phyloP scores from a whole-genome alignment of 1,284 basidiomycete genomes.

The Xanthoconium separans region DNA sequence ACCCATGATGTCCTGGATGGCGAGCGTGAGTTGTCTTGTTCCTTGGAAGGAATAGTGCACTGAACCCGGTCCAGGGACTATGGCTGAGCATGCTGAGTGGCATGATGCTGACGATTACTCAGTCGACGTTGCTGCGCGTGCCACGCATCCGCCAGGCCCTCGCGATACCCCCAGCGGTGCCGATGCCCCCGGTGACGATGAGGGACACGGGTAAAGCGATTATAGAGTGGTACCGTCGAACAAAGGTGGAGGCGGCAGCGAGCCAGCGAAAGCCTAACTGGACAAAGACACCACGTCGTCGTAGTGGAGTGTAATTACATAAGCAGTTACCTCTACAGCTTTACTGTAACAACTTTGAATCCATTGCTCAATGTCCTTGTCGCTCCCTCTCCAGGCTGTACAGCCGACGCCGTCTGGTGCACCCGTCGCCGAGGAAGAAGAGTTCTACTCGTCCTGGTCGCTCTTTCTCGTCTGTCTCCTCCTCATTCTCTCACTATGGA shows the following conservation, averaged over 20 bases:
- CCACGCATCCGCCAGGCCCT: conserved; percentile 28
- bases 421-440: conserved; percentile 70
- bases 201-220: conserved; percentile 26
- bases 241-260: conserved; percentile 3
- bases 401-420: conserved; percentile 25
- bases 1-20: conserved; percentile 60
- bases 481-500: conserved; percentile 92
- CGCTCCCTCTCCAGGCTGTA: conserved; percentile 18
- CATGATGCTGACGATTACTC: conserved; percentile 18
- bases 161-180: conserved; percentile 14
- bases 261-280: conserved; percentile 26
- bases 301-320: conserved; percentile 17
- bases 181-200: conserved; percentile 27
- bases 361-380: conserved; percentile 27
- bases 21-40: conserved; percentile 42
- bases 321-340: conserved; percentile 6
- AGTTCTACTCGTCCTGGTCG: conserved; percentile 93
- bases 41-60: not conserved
- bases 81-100: conserved; percentile 33
- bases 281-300: conserved; percentile 22
- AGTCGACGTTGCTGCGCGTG: conserved; percentile 25
- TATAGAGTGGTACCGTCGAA: conserved; percentile 21
- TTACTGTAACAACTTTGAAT: not conserved
- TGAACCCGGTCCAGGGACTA: conserved; percentile 21
- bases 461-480: conserved; percentile 93